These are phyloP conservation scores for Boletus rubroflammeus DNA, from an alignment of 768 basidiomycete genomes.

Conservation along the genomic window DNA sequence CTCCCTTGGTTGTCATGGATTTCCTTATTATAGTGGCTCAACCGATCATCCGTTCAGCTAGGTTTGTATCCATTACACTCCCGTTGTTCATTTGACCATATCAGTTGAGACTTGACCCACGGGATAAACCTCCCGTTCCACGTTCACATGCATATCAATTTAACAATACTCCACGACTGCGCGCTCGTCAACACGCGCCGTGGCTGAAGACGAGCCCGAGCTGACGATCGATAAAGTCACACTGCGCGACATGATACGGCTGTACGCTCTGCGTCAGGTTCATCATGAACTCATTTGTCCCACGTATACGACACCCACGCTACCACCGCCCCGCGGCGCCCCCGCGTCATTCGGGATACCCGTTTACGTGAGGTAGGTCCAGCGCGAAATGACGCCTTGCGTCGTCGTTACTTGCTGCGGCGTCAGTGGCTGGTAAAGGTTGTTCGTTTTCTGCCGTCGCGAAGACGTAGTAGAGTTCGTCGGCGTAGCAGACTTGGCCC, in stretches of 20 bases:
- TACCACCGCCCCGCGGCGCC: too few species aligned
- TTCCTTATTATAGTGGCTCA: background rate
- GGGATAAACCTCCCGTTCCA: background rate
- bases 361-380: background rate
- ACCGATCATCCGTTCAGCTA: background rate
- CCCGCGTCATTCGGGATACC: background rate
- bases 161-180: background rate
- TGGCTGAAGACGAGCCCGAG: conserved; percentile 3
- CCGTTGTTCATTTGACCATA: background rate
- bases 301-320: background rate
- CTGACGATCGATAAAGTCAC: conserved; percentile 4
- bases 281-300: background rate
- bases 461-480: conserved; percentile 13
- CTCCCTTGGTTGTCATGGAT: background rate
- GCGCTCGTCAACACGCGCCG: background rate
- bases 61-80: background rate
- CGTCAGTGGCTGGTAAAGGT: background rate
- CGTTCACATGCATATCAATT: background rate
- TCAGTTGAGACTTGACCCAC: background rate
- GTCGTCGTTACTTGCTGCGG: too few species aligned
- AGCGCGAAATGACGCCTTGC: background rate
- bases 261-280: background rate
- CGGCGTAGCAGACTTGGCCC: conserved; percentile 1
- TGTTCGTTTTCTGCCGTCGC: conserved; percentile 5
- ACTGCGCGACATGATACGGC: conserved; percentile 1